phyloP scores from a whole-genome alignment of 1,284 basidiomycete species.

The Trametes versicolor region DNA sequence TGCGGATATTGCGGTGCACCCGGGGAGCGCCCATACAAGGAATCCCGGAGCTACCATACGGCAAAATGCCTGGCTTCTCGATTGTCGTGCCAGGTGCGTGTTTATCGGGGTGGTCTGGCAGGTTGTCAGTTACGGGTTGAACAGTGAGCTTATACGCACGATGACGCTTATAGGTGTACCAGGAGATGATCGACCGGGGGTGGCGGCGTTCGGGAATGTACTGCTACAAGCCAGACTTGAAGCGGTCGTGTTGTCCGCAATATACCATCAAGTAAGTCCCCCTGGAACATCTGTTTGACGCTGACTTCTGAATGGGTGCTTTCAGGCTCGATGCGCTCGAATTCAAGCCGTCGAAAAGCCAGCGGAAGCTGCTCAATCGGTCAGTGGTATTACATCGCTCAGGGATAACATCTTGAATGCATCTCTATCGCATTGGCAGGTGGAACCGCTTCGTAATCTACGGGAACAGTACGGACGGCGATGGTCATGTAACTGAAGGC shows the following conservation, averaged over 20 bases:
- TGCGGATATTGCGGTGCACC: conserved; percentile 56
- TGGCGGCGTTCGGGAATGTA: conserved; percentile 90
- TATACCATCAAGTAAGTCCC: conserved; percentile 87
- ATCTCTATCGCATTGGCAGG: conserved; percentile 54
- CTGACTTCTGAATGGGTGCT: not conserved
- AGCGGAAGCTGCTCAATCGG: conserved; percentile 81
- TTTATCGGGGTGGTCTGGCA: not conserved
- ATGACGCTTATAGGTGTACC: conserved; percentile 65
- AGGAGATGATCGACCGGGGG: conserved; percentile 86
- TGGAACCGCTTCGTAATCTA: conserved; percentile 81
- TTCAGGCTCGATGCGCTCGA: conserved; percentile 73
- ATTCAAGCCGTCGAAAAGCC: conserved; percentile 84
- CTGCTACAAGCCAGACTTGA: conserved; percentile 88
- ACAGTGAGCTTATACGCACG: no score
- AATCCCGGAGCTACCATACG: conserved; percentile 48
- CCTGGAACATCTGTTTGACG: not conserved
- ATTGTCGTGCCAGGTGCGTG: conserved; percentile 63
- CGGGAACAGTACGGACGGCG: conserved; percentile 52
- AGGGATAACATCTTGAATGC: not conserved
- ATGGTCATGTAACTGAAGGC: conserved; percentile 39
- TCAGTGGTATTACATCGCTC: conserved; percentile 36
- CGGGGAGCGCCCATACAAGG: conserved; percentile 46
- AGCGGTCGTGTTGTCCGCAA: conserved; percentile 88
- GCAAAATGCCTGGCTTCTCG: conserved; percentile 48
- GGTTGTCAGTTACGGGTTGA: not conserved